Percentiles rank a stretch among this genome's conserved stretches.
phyloP scores from a whole-genome alignment of 306 rosid species.

The Argentina anserina region DNA sequence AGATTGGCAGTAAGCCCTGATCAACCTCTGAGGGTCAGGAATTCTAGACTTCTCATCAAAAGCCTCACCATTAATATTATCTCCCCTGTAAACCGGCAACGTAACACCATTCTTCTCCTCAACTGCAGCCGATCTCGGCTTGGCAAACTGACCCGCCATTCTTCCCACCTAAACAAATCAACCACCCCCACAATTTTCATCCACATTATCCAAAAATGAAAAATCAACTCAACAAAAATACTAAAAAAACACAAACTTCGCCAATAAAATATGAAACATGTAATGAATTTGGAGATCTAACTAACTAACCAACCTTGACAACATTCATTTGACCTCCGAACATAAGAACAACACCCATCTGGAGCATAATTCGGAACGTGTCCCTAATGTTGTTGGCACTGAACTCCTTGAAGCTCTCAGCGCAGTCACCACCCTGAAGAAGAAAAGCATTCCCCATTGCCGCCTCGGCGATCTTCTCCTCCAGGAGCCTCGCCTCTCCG shows the following conservation, averaged over 20 bases:
- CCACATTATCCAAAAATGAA: background rate
- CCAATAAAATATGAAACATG: too few species aligned
- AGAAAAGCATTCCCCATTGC: slow-evolving; percentile 71
- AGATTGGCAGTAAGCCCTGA: slow-evolving; percentile 69
- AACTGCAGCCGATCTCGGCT: slow-evolving; percentile 49
- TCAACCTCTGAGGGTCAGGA: slow-evolving; percentile 72
- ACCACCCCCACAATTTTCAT: background rate
- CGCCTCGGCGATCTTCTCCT: slow-evolving; percentile 65
- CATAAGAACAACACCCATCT: slow-evolving; percentile 79
- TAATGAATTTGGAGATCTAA: too few species aligned
- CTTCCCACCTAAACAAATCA: slow-evolving; percentile 57
- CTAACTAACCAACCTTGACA: slow-evolving; percentile 44
- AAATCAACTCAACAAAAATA: background rate
- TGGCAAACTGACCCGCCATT: slow-evolving; percentile 80
- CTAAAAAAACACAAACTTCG: too few species aligned
- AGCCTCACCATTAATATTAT: slow-evolving; percentile 62
- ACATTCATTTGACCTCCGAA: slow-evolving; percentile 72
- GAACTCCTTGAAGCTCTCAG: slow-evolving; percentile 80
- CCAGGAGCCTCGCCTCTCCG: slow-evolving; percentile 68
- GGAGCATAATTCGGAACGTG: slow-evolving; percentile 59
- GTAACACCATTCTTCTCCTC: slow-evolving; percentile 61
- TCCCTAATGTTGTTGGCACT: slow-evolving; percentile 68
- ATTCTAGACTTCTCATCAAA: slow-evolving; percentile 55
- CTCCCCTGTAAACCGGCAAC: slow-evolving; percentile 64
- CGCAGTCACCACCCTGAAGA: slow-evolving; percentile 73